Conservation (phyloP, 257 asterid genomes). For the Cinchona pubescens region DNA sequence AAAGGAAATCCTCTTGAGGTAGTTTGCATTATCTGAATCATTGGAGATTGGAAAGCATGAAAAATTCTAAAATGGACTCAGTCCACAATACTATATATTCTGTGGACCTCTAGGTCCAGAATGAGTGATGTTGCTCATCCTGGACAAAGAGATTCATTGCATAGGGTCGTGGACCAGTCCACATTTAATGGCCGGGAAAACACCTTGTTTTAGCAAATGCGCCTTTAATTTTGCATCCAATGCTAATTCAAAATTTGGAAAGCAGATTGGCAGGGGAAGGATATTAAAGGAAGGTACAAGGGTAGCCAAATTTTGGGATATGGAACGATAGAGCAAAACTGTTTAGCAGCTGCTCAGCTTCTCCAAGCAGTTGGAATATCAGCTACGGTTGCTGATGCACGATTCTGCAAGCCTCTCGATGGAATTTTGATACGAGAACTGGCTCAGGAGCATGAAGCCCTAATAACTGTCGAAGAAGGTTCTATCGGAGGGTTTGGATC, state of each 20-base stretch:
- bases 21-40: background rate
- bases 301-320: constrained; percentile 38
- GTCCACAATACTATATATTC: too few species aligned
- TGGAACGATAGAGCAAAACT: constrained; percentile 31
- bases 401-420: constrained; percentile 43
- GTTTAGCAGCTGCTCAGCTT: constrained; percentile 32
- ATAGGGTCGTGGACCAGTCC: too few species aligned
- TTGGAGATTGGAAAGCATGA: too few species aligned
- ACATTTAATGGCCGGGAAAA: too few species aligned
- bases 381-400: constrained; percentile 36
- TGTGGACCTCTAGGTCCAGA: too few species aligned
- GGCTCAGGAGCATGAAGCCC: constrained; percentile 48
- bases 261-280: constrained; percentile 36
- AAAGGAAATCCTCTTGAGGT: constrained; percentile 67
- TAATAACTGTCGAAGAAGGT: constrained; percentile 67
- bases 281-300: constrained; percentile 30
- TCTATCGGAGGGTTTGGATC: constrained; percentile 61
- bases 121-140: too few species aligned
- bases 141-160: too few species aligned
- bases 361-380: constrained; percentile 20
- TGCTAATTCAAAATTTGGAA: background rate
- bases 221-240: background rate
- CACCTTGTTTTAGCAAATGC: background rate
- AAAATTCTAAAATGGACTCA: too few species aligned
- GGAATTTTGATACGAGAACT: constrained; percentile 20